These are phyloP conservation scores for Ophiosphaerella narmari DNA, from an alignment of 2,329 filamentous ascomycete genomes.

Conservation along the genomic window DNA sequence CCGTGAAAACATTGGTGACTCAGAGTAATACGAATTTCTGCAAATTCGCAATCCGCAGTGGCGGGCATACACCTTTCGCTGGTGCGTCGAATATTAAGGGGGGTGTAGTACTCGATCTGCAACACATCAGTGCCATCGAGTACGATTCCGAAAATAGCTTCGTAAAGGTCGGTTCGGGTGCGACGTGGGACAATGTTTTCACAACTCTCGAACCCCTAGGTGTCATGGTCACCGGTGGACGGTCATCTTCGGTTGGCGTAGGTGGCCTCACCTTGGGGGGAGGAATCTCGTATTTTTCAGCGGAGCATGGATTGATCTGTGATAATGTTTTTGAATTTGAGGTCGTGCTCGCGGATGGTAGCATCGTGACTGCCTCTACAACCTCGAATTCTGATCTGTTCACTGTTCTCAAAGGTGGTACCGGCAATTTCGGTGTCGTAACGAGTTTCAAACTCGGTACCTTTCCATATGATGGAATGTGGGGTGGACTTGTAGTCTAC, in stretches of 20 bases:
- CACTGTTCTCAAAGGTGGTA: conserved; percentile 39
- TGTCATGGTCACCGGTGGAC: conserved; percentile 29
- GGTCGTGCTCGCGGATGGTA: conserved; percentile 40
- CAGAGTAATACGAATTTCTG: conserved; percentile 8
- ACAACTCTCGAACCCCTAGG: conserved; percentile 25
- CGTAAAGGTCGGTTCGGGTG: conserved; percentile 29
- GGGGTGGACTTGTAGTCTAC: conserved; percentile 42
- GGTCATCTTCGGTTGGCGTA: conserved; percentile 29
- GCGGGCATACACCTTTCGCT: conserved; percentile 28
- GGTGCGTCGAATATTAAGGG: conserved; percentile 34
- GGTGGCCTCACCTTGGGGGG: conserved; percentile 33
- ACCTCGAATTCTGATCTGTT: conserved; percentile 33
- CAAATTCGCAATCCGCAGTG: conserved; percentile 31
- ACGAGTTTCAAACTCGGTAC: conserved; percentile 33
- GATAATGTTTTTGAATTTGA: conserved; percentile 41
- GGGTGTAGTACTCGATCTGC: conserved; percentile 35
- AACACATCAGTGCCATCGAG: conserved; percentile 20
- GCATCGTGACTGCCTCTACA: conserved; percentile 25
- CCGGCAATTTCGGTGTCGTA: conserved; percentile 43
- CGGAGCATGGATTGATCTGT: conserved; percentile 31
- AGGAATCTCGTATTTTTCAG: conserved; percentile 37
- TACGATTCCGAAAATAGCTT: conserved; percentile 19
- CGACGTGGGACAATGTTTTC: conserved; percentile 33
- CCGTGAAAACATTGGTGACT: conserved; percentile 18
- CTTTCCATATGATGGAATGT: conserved; percentile 31